Conservation (phyloP, 495 filamentous ascomycete species). For the Glarea lozoyensis region DNA sequence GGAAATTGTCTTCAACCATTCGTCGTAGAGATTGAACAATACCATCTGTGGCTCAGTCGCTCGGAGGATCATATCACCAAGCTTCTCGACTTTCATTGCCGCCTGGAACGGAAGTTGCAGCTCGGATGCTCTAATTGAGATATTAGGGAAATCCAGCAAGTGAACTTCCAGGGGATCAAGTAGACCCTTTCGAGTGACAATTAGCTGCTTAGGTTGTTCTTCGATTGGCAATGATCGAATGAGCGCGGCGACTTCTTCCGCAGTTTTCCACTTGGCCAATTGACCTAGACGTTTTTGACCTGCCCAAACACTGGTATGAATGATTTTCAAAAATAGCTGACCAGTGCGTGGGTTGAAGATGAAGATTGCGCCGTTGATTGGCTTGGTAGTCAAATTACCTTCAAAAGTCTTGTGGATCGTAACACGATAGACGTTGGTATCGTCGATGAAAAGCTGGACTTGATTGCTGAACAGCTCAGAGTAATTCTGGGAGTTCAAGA, state of each 20-base stretch:
- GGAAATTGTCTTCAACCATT: constrained; percentile 97
- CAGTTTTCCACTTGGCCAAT: constrained; percentile 99
- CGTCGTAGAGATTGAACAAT: constrained; percentile 97
- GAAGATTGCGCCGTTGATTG: constrained; percentile 99
- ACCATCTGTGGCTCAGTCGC: constrained; percentile 99
- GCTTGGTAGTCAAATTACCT: constrained; percentile 97
- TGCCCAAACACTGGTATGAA: constrained; percentile 99
- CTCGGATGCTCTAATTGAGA: constrained; percentile 97
- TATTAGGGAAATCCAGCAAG: constrained; percentile 96
- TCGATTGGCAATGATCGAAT: constrained; percentile 96
- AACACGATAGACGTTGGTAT: constrained; percentile 99
- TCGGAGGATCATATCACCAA: constrained; percentile 97
- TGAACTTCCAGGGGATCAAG: constrained; percentile 97
- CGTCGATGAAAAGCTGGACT: constrained; percentile 98
- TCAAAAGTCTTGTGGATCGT: constrained; percentile 99
- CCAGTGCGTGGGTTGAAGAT: constrained; percentile 99
- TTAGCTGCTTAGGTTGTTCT: constrained; percentile 98
- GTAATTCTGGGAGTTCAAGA: constrained; percentile 99
- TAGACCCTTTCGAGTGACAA: constrained; percentile 95
- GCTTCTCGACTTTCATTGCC: constrained; percentile 99
- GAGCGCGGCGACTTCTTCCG: constrained; percentile 97
- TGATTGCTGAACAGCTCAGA: constrained; percentile 99
- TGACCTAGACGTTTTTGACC: constrained; percentile 99
- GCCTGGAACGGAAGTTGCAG: constrained; percentile 98
- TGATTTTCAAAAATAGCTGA: constrained; percentile 98